Conservation (phyloP, 2,329 filamentous ascomycete species). For the Camillea tinctor region DNA sequence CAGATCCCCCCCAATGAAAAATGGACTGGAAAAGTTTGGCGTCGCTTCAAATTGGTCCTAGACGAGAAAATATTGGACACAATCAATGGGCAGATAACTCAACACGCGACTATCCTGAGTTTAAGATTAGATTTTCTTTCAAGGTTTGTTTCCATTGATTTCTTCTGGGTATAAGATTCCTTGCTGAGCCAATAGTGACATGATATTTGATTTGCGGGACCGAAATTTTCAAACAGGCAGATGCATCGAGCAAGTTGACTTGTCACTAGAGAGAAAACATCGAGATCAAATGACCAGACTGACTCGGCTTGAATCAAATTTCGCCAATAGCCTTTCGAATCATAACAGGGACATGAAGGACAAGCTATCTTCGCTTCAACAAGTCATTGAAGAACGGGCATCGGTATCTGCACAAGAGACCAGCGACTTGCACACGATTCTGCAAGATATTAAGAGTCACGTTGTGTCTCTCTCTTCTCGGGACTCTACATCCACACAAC, state of each 20-base stretch:
- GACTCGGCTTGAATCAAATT: not conserved
- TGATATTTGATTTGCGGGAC: not conserved
- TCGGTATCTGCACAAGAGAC: too few species aligned
- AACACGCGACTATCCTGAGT: conserved; percentile 1
- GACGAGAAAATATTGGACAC: conserved; percentile 2
- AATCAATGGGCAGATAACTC: conserved; percentile 1
- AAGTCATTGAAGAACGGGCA: too few species aligned
- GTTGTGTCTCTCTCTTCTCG: too few species aligned
- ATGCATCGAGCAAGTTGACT: not conserved
- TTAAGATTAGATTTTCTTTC: not conserved
- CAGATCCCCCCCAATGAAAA: not conserved
- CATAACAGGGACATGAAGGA: too few species aligned
- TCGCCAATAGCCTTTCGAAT: too few species aligned
- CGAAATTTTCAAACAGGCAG: not conserved
- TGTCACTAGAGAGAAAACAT: not conserved
- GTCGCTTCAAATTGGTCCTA: conserved; percentile 2
- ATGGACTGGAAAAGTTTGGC: conserved; percentile 1
- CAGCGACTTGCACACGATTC: too few species aligned
- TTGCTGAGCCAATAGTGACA: not conserved
- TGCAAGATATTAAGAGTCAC: too few species aligned
- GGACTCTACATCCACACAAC: too few species aligned
- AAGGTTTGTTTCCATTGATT: not conserved
- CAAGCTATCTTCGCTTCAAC: too few species aligned
- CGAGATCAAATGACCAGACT: not conserved
- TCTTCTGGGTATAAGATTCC: too few species aligned